These are phyloP conservation scores for Diaporthe longicolla DNA, from an alignment of 2,329 filamentous ascomycete species.

Conservation along the genomic window DNA sequence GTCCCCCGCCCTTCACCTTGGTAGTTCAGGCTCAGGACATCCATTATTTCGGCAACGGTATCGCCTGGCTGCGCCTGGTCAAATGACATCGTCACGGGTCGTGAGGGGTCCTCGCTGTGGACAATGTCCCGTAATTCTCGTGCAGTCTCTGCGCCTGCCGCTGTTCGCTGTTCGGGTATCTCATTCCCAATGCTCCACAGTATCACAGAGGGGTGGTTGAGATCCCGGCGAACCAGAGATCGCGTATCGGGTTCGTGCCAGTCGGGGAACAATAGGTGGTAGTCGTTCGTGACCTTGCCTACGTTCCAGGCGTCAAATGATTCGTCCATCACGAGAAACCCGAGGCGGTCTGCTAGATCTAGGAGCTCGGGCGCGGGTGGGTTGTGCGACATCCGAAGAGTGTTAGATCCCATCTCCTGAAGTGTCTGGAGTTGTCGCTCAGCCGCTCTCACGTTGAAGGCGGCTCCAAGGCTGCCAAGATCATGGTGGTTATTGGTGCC, in stretches of 20 bases:
- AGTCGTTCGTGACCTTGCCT: constrained; percentile 63
- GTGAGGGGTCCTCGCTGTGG: constrained; percentile 62
- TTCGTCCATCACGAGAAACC: constrained; percentile 67
- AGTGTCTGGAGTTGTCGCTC: constrained; percentile 64
- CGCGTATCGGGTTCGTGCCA: constrained; percentile 68
- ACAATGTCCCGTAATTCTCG: constrained; percentile 58
- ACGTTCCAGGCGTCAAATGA: constrained; percentile 66
- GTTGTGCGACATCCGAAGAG: constrained; percentile 67
- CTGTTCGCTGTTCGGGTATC: constrained; percentile 60
- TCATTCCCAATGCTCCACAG: constrained; percentile 70
- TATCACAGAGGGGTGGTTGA: constrained; percentile 69
- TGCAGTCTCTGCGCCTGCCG: constrained; percentile 51
- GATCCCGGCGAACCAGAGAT: constrained; percentile 64
- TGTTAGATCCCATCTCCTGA: constrained; percentile 63
- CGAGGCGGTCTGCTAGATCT: constrained; percentile 63
- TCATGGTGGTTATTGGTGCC: constrained; percentile 67
- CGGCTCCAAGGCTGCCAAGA: constrained; percentile 63
- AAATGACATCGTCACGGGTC: constrained; percentile 60
- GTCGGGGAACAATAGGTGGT: constrained; percentile 65
- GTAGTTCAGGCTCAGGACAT: constrained; percentile 47
- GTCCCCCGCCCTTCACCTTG: constrained; percentile 2
- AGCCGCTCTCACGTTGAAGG: constrained; percentile 63
- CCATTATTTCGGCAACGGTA: constrained; percentile 57
- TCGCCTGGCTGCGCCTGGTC: constrained; percentile 59
- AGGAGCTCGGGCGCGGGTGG: constrained; percentile 65